Conservation (phyloP, 768 basidiomycete species). For the Candolleomyces eurysporus region DNA sequence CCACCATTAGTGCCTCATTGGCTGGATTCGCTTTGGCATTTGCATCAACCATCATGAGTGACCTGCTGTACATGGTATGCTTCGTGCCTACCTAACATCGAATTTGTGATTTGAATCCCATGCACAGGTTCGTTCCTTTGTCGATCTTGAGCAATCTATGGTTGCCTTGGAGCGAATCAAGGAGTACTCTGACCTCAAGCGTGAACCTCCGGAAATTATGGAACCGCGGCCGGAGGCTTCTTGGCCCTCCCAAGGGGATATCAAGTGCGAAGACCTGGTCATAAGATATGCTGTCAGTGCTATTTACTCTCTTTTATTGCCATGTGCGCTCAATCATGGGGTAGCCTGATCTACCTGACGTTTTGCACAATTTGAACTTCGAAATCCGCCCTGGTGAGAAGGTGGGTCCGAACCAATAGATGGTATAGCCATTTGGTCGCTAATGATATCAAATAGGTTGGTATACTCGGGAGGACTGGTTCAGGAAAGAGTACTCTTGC, state of each 20-base stretch:
- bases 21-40: conserved; percentile 89
- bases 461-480: conserved; percentile 70
- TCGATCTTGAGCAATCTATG: conserved; percentile 93
- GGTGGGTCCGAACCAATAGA: conserved; percentile 32
- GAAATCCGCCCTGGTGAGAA: conserved; percentile 74
- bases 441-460: conserved; percentile 41
- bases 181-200: conserved; percentile 79
- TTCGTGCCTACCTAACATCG: background rate
- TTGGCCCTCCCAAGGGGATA: conserved; percentile 75
- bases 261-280: conserved; percentile 71
- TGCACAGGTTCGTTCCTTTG: conserved; percentile 68
- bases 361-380: conserved; percentile 79
- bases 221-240: conserved; percentile 79
- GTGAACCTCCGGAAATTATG: conserved; percentile 80
- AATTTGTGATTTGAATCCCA: background rate
- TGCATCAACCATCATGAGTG: conserved; percentile 69
- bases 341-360: conserved; percentile 83
- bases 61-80: conserved; percentile 63
- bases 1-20: conserved; percentile 72
- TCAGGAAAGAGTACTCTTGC: conserved; percentile 83
- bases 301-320: conserved; percentile 23
- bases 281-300: conserved; percentile 73
- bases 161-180: conserved; percentile 88
- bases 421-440: conserved; percentile 27
- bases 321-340: background rate